These are phyloP conservation scores for Copromyces sp. DNA, from an alignment of 495 filamentous ascomycete genomes.

Conservation along the genomic window DNA sequence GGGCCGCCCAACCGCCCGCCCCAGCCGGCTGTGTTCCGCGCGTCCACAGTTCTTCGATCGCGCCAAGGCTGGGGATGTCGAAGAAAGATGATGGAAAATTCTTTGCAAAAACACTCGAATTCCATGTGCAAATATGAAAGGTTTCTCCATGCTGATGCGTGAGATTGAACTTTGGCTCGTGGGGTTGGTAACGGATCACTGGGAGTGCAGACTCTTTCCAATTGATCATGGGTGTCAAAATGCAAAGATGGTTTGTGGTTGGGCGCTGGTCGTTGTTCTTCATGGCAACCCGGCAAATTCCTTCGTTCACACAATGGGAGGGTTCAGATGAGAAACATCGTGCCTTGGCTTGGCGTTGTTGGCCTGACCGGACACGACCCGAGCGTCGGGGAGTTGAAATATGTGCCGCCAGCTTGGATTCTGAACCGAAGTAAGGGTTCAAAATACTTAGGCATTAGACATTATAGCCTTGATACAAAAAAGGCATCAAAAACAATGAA, in stretches of 20 bases:
- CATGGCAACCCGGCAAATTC: neutral
- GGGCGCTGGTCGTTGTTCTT: neutral
- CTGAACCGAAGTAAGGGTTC: neutral
- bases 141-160: no score
- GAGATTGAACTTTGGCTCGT: no score
- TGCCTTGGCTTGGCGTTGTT: neutral
- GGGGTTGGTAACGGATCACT: no score
- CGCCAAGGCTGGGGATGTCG: neutral
- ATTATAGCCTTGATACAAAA: neutral
- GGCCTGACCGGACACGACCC: neutral
- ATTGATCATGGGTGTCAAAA: neutral
- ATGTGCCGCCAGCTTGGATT: neutral
- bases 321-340: neutral
- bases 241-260: neutral
- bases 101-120: neutral
- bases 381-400: neutral
- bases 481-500: neutral
- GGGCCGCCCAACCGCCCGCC: neutral
- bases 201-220: neutral
- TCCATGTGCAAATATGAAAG: no score
- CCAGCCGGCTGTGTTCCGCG: neutral
- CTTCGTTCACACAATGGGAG: neutral
- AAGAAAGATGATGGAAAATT: neutral
- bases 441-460: neutral
- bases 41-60: neutral